A percentile compares a stretch with the other conserved stretches of the same genome.
Conservation (phyloP, 2,329 filamentous ascomycete genomes). For the Arthrobotrys conoides region DNA sequence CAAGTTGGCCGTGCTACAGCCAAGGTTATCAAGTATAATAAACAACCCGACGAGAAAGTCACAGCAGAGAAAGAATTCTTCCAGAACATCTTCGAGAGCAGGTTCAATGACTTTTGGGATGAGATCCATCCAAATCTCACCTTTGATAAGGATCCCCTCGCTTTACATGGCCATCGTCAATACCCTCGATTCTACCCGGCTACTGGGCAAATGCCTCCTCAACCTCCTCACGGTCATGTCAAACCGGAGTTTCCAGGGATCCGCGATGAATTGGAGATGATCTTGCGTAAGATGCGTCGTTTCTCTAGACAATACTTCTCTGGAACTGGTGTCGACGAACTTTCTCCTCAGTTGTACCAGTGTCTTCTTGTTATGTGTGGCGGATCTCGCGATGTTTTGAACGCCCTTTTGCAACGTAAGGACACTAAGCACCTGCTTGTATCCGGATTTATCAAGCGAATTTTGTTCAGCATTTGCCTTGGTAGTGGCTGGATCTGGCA, state of each 20-base stretch:
- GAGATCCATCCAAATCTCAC: conserved; percentile 15
- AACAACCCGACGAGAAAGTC: conserved; percentile 4
- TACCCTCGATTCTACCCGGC: conserved; percentile 5
- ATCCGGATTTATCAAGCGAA: conserved; percentile 31
- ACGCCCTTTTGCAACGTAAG: background rate
- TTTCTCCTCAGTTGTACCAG: conserved; percentile 3
- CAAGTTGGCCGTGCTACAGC: background rate
- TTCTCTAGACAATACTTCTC: conserved; percentile 28
- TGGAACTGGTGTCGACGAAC: background rate
- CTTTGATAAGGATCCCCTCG: conserved; percentile 29
- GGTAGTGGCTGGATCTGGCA: conserved; percentile 46
- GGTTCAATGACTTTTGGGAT: conserved; percentile 24
- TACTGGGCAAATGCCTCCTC: conserved; percentile 20
- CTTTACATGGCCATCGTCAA: conserved; percentile 1
- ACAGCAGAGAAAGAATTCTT: conserved; percentile 2
- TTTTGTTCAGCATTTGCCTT: conserved; percentile 40
- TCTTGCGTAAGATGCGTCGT: conserved; percentile 28
- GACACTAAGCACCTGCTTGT: conserved; percentile 31
- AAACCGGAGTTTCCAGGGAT: conserved; percentile 4
- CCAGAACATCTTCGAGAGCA: background rate
- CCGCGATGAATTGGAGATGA: conserved; percentile 6
- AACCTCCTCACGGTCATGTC: background rate
- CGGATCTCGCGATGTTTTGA: conserved; percentile 1
- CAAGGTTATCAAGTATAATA: background rate
- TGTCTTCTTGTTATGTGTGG: conserved; percentile 26